Evolutionary conservation across 139 green algal species (phyloP).

Genomic region (Tetradesmus obliquus): DNA sequence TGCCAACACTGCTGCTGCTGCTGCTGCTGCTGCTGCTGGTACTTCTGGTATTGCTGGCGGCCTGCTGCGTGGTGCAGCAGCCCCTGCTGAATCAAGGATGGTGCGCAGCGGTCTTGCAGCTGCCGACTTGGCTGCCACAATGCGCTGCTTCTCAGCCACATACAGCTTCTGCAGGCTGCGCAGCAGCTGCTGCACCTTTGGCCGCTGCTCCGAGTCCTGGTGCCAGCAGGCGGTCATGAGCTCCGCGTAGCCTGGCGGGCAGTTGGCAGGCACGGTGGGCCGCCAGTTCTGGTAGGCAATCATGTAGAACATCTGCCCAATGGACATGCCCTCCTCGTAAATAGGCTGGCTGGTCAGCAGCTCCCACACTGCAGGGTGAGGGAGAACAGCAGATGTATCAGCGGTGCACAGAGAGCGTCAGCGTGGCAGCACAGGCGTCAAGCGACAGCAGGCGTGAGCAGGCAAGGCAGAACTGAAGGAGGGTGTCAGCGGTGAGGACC

Average conservation of each 20-base stretch:
- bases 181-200: conserved; percentile 34
- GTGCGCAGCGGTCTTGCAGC: not conserved
- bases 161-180: conserved; percentile 42
- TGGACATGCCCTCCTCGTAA: conserved; percentile 47
- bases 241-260: conserved; percentile 41
- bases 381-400: not conserved
- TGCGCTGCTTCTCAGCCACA: conserved; percentile 19
- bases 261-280: conserved; percentile 36
- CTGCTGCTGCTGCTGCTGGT: not conserved
- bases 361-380: conserved; percentile 51
- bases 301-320: conserved; percentile 61
- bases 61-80: not conserved
- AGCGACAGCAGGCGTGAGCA: too few species aligned
- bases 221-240: conserved; percentile 61
- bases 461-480: too few species aligned
- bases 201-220: conserved; percentile 37
- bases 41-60: not conserved
- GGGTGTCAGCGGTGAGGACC: too few species aligned
- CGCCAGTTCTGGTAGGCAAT: conserved; percentile 43
- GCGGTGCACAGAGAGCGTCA: not conserved
- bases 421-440: too few species aligned
- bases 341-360: conserved; percentile 48
- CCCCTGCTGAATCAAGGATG: not conserved
- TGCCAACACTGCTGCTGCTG: not conserved
- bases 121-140: not conserved